phyloP scores from a whole-genome alignment of 2,329 filamentous ascomycete genomes.

The Scytalidium lignicola region DNA sequence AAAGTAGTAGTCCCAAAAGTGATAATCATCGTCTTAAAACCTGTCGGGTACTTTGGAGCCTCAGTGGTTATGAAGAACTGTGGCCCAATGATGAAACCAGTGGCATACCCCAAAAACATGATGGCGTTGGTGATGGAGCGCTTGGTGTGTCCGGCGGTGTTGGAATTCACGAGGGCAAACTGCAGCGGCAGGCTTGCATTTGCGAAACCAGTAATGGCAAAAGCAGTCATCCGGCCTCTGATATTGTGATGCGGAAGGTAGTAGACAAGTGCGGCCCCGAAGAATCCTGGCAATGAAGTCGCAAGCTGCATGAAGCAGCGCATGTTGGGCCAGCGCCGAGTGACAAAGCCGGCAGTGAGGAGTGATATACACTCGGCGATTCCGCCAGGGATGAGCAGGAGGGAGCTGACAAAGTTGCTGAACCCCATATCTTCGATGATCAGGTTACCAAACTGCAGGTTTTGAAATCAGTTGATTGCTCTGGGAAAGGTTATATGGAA shows the following conservation, averaged over 20 bases:
- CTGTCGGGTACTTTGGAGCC: conserved; percentile 2
- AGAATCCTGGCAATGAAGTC: neutral
- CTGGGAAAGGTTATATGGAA: neutral
- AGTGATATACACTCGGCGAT: neutral
- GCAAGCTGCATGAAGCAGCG: conserved; percentile 2
- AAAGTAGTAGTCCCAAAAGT: neutral
- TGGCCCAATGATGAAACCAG: conserved; percentile 48
- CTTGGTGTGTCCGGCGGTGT: conserved; percentile 61
- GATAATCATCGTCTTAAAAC: conserved; percentile 2
- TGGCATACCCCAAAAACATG: conserved; percentile 54
- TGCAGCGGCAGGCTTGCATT: neutral
- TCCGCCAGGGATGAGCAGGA: neutral
- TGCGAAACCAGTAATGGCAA: neutral
- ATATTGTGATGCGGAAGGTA: neutral
- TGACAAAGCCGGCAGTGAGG: neutral
- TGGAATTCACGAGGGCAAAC: conserved; percentile 49
- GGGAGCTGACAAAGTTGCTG: conserved; percentile 1
- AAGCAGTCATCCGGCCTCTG: neutral
- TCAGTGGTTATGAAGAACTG: conserved; percentile 3
- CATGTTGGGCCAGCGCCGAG: conserved; percentile 1
- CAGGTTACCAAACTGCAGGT: neutral
- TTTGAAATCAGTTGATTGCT: neutral
- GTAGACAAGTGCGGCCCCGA: neutral
- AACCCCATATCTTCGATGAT: conserved; percentile 1
- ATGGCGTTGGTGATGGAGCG: conserved; percentile 57